Evolutionary conservation across 345 rosid genomes (phyloP), one percentile per base, ranked within the genome.

Genomic region (Adansonia digitata): DNA sequence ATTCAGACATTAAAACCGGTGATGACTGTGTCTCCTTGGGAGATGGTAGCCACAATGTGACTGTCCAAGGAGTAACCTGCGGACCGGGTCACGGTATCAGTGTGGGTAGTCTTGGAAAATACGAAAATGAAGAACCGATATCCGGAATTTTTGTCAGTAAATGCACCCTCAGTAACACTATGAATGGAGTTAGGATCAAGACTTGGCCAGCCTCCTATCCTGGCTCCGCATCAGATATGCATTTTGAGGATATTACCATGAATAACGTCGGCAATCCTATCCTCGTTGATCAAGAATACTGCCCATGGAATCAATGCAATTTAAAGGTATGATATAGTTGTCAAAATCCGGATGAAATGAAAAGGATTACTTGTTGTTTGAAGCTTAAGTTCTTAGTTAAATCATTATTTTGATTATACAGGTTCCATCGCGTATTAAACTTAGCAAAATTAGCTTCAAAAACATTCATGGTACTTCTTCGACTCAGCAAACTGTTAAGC

Each of bases 371-470:
- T 31, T 3, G 3, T 31, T 31, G 3, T 31, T 31, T 31, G n/a
- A 31, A 31, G 34, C 34, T 31, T 31, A 31, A 31, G 3, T 31
- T 31, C 34, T 3, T 31, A 31, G 2, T 31, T 31, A n/a, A 31
- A 31, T 31, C 34, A 31, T 31, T 31, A 31, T 31, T 31, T 31
- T 31, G 34, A 1, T 31, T 31, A 31, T 31, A 1, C 34, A 31
- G 34, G 3, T 31, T 8, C 48, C 48, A 43, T 43, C 48, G 13
- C 48, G 13, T 43, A 14, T 43, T 43, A 3, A n/a, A 52, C 57
- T 52, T 12, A 52, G 39, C 39, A 40, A 75, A 0, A 68, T 81
- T 4, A 72, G 29, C 42, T 75, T 82, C 77, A 71, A 29, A 53
- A 82, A 82, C 12, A n/a, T 52, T 20, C 18, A 10, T 2, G 57